Evolutionary conservation across 148 eudicot species (phyloP), one percentile per base, ranked within the genome.

Genomic region (Rheum nobile): DNA sequence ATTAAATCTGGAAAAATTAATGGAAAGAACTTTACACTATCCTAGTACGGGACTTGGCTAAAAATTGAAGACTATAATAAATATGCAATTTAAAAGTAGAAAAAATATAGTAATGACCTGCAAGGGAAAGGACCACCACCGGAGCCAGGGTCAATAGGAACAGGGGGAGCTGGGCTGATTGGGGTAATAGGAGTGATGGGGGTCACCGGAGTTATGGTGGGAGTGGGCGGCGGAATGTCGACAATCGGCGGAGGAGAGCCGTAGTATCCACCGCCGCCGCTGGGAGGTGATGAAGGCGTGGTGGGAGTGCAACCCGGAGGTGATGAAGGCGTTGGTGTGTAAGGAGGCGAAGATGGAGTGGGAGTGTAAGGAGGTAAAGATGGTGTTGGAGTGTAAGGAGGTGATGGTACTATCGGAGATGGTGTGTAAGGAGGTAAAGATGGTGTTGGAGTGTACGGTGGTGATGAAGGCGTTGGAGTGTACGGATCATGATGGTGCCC

Each of bases 91-190:
- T 35, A 38, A 26, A 17, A 8, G 22, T n/a, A 38, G 13, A 1
- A 31, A 26, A 63, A 26, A 13, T 4, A n/a, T 4, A 0, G 37
- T 70, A 73, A 2, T 91, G 85, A 94, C 98, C 81, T 80, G 96
- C 94, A 90, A 32, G 93, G 82, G 76, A 87, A 85, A 57, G 82
- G 3, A 81, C 82, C 41, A 77, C 41, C 17, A 81, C 47, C 21
- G 81, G 73, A 31, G 73, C 39, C 50, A 59, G 59, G 28, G 80
- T 59, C 67, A 28, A 59, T 17, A 17, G 67, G 67, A 28, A 59
- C 67, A 6, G 67, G 67, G 28, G 67, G 67, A 28, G 67, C 10
- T 6, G 26, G 59, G 28, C 26, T 44, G 37, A 34, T 35, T 0
- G 85, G 81, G 9, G 79, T 80, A 2, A 57, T 57, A 5, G 67